Conservation (phyloP, 1,284 basidiomycete genomes). For the Microbotryum lychnidis-dioicae region DNA sequence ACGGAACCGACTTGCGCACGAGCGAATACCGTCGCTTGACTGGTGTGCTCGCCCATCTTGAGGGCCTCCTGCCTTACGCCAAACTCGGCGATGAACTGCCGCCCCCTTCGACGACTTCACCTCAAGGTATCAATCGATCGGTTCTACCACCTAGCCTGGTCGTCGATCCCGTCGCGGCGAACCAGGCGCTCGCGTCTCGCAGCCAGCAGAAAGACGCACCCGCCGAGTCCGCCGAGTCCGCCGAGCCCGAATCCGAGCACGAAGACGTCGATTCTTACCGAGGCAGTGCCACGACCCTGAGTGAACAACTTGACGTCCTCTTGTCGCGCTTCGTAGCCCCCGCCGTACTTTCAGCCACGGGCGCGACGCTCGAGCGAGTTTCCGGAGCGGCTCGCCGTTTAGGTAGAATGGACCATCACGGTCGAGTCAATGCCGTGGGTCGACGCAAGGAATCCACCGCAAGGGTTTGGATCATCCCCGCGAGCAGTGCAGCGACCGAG, state of each 20-base stretch:
- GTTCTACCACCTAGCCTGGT: slow-evolving; percentile 8
- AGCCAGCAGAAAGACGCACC: not conserved
- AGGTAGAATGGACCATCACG: slow-evolving; percentile 52
- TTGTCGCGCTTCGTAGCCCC: slow-evolving; percentile 22
- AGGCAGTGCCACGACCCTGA: slow-evolving; percentile 1
- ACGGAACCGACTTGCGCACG: slow-evolving; percentile 22
- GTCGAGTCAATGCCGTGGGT: slow-evolving; percentile 73
- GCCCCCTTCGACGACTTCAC: not conserved
- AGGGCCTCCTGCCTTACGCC: slow-evolving; percentile 29
- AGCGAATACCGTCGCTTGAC: slow-evolving; percentile 29
- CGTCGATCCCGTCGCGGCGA: slow-evolving; percentile 23
- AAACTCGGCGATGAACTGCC: slow-evolving; percentile 21
- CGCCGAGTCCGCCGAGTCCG: not conserved
- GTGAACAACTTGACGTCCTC: slow-evolving; percentile 22
- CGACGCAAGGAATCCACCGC: slow-evolving; percentile 78
- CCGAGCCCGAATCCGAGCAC: not conserved
- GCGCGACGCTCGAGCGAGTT: slow-evolving; percentile 20
- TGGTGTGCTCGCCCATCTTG: slow-evolving; percentile 15
- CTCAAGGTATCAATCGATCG: too few species aligned
- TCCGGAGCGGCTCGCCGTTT: slow-evolving; percentile 20
- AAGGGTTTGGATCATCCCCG: slow-evolving; percentile 83
- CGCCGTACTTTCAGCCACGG: slow-evolving; percentile 16
- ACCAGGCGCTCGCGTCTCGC: slow-evolving; percentile 2
- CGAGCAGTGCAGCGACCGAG: slow-evolving; percentile 25
- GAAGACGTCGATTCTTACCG: not conserved